Evolutionary conservation across 2,329 filamentous ascomycete species (phyloP).

Genomic region (Akanthomyces dipterigenus): DNA sequence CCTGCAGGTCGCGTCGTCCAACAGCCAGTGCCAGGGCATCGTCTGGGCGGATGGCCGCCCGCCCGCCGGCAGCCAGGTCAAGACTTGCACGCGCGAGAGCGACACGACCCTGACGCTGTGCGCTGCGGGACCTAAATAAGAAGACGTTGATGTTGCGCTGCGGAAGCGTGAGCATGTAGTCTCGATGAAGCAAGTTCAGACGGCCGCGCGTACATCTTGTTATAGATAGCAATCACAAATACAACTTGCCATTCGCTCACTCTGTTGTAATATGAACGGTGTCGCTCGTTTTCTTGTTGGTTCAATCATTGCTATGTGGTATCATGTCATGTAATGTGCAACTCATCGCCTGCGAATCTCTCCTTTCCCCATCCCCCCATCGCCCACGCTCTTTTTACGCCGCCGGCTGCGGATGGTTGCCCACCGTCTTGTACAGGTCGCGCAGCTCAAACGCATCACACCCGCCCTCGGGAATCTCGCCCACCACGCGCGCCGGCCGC

Average conservation of each 20-base stretch:
- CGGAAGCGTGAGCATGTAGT: neutral
- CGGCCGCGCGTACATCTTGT: neutral
- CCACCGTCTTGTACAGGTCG: constrained; percentile 57
- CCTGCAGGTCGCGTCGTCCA: constrained; percentile 24
- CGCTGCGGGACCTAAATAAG: constrained; percentile 13
- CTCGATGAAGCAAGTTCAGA: neutral
- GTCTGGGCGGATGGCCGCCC: constrained; percentile 28
- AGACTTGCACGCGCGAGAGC: constrained; percentile 25
- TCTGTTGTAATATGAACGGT: neutral
- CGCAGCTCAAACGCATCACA: constrained; percentile 58
- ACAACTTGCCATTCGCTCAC: neutral
- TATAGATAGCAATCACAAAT: neutral
- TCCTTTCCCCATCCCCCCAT: neutral
- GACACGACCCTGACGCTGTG: constrained; percentile 32
- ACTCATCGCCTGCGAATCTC: neutral
- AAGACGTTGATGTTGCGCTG: neutral
- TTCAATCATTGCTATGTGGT: constrained; percentile 10
- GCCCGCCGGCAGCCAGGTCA: constrained; percentile 31
- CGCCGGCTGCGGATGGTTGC: constrained; percentile 43
- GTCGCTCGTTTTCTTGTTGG: neutral
- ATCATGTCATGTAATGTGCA: neutral
- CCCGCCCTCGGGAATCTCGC: constrained; percentile 69
- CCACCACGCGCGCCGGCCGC: constrained; percentile 69
- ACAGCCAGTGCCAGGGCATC: constrained; percentile 27
- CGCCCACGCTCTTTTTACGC: neutral